Evolutionary conservation across 2,329 filamentous ascomycete species (phyloP).

Genomic region (Aspergillus pseudotamarii): DNA sequence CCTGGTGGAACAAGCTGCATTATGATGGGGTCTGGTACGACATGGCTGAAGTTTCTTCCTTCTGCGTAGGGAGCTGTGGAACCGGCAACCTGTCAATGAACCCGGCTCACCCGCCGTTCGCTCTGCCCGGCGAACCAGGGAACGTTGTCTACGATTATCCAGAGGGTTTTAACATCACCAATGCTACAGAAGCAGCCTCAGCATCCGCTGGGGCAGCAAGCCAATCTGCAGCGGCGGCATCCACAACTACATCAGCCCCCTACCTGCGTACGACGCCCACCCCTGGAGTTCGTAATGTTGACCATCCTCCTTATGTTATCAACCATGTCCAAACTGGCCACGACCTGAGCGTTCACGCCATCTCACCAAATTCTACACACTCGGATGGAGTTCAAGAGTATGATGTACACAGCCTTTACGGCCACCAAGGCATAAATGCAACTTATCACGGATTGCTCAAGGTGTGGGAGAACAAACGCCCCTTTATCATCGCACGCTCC

Average conservation of each 20-base stretch:
- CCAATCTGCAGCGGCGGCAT: constrained; percentile 48
- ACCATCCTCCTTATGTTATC: constrained; percentile 76
- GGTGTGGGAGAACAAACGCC: constrained; percentile 68
- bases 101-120: constrained; percentile 68
- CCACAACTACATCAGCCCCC: constrained; percentile 39
- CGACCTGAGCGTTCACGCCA: constrained; percentile 71
- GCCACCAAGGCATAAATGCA: constrained; percentile 73
- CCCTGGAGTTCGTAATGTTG: constrained; percentile 66
- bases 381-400: constrained; percentile 74
- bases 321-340: constrained; percentile 67
- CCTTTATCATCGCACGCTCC: constrained; percentile 81
- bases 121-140: constrained; percentile 66
- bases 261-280: constrained; percentile 65
- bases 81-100: constrained; percentile 66
- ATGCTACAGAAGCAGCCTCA: constrained; percentile 66
- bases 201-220: constrained; percentile 58
- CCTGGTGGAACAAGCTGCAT: constrained; percentile 56
- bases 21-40: constrained; percentile 63
- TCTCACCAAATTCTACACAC: constrained; percentile 78
- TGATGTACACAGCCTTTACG: constrained; percentile 80
- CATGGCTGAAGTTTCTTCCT: constrained; percentile 64
- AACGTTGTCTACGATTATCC: constrained; percentile 65
- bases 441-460: constrained; percentile 71
- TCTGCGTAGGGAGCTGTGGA: constrained; percentile 74
- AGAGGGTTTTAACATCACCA: constrained; percentile 70